Base-by-base conservation (phyloP, 805 yeast genomes). In the Scheffersomyces amazonensis region DNA sequence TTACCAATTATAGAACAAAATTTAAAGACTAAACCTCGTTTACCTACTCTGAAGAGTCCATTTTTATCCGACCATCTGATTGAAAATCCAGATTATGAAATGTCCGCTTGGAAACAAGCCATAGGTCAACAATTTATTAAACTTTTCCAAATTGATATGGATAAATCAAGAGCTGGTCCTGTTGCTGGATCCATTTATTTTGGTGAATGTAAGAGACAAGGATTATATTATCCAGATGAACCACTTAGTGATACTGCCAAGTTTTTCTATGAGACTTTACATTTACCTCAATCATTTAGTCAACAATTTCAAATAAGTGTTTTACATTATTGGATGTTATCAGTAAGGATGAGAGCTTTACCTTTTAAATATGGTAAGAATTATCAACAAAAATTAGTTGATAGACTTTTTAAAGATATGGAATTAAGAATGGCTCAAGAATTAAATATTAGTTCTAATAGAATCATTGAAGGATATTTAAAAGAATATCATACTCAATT, bases 251-350 rank as follows among this genome's bases (percentile, higher is more conserved):
- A 76, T 15, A 75, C 86, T 4, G 96, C 96, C 2, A 69, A 68
- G 38, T 93, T 87, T 57, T 93, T 88, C 72, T 93, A 88, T 57
- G 85, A 87, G 38, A 85, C 90, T 10, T 67, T 93, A 40, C 82
- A 78, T 18, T 68, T 93, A 53, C 96, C 96, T 24, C 73, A 76
- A 56, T 83, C 97, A 1, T 90, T 91, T 56, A 80, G 91, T n/a
- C 95, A 89, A 61, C 91, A 96, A 96, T 91, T 83, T 60, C 98
- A 91, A 64, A 84, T 93, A 44, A 86, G 96, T 5, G 71, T 83
- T 1, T 71, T 93, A 48, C 99, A 93, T 61, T 80, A 87, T 42
- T 93, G 99, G 99, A 81, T 93, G 54, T 71, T 93, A 32, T 83
- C 84, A 48, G 96, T 87, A 13, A 81, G 99, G 57, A 90, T 93